phyloP scores from a whole-genome alignment of 2,329 filamentous ascomycete genomes.

The Didymosphaeria variabile region DNA sequence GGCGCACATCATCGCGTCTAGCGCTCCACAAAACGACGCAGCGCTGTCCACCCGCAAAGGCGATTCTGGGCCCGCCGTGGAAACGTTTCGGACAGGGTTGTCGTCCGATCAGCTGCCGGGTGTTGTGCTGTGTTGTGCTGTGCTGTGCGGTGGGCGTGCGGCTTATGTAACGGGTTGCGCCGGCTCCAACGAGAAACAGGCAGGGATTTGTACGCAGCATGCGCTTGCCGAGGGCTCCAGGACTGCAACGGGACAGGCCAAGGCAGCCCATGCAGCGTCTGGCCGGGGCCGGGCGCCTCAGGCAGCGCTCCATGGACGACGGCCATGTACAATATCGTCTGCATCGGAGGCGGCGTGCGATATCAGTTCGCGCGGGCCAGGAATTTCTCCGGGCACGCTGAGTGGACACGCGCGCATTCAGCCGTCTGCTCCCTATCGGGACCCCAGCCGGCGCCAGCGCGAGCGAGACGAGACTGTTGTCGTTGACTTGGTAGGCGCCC shows the following conservation, averaged over 20 bases:
- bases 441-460: slow-evolving; percentile 43
- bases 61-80: slow-evolving; percentile 25
- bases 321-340: no score
- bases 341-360: slow-evolving; percentile 15
- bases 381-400: slow-evolving; percentile 44
- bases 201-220: no score
- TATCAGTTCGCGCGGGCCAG: slow-evolving; percentile 32
- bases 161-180: slow-evolving; percentile 20
- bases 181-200: slow-evolving; percentile 14
- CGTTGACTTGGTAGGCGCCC: slow-evolving; percentile 31
- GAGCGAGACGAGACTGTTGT: slow-evolving; percentile 26
- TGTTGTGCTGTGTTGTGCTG: slow-evolving; percentile 12
- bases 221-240: background rate
- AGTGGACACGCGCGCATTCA: slow-evolving; percentile 45
- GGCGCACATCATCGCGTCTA: slow-evolving; percentile 47
- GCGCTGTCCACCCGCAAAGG: slow-evolving; percentile 3
- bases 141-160: slow-evolving; percentile 16
- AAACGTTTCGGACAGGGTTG: slow-evolving; percentile 40
- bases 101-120: slow-evolving; percentile 40
- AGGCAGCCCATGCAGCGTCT: background rate
- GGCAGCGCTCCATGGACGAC: background rate
- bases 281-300: slow-evolving; percentile 4
- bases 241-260: background rate
- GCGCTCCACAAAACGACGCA: slow-evolving; percentile 36
- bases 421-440: slow-evolving; percentile 50